Percentiles rank a stretch among this genome's conserved stretches.
Evolutionary conservation across 352 stramenopile genomes (phyloP).

Genomic region (Phytophthora megakarya): DNA sequence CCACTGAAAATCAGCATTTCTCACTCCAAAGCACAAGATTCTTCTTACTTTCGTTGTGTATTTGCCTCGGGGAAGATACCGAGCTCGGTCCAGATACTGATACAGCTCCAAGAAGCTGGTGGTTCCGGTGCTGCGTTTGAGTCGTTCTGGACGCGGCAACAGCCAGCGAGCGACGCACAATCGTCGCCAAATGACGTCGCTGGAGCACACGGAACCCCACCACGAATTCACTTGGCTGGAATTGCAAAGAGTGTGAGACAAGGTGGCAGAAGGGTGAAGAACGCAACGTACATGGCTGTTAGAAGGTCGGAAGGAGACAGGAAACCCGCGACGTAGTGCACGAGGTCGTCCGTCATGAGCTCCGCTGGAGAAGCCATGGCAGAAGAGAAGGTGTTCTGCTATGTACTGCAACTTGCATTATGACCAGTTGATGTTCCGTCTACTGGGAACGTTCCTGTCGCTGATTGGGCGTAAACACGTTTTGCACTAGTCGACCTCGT

Average conservation of each 20-base stretch:
- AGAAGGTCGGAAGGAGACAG: slow-evolving; percentile 57
- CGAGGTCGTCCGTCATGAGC: slow-evolving; percentile 52
- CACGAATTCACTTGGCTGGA: slow-evolving; percentile 61
- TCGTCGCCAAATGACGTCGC: slow-evolving; percentile 56
- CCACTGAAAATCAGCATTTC: background rate
- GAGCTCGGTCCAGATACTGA: slow-evolving; percentile 58
- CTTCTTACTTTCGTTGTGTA: slow-evolving; percentile 63
- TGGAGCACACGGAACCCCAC: slow-evolving; percentile 51
- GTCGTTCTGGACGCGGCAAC: slow-evolving; percentile 47
- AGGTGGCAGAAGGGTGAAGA: background rate
- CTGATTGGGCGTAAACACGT: slow-evolving; percentile 37
- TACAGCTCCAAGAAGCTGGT: slow-evolving; percentile 66
- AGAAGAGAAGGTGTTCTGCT: background rate
- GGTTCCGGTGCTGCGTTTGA: slow-evolving; percentile 53
- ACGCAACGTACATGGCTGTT: slow-evolving; percentile 46
- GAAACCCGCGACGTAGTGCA: slow-evolving; percentile 60
- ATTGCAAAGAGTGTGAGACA: background rate
- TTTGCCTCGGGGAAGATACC: slow-evolving; percentile 61
- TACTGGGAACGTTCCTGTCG: slow-evolving; percentile 34
- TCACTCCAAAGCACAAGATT: background rate
- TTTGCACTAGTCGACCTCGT: slow-evolving; percentile 14
- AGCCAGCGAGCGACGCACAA: slow-evolving; percentile 58
- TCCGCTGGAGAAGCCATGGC: slow-evolving; percentile 2
- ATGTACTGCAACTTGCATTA: slow-evolving; percentile 26
- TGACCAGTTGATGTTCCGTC: slow-evolving; percentile 2